phyloP scores from a whole-genome alignment of 495 filamentous ascomycete genomes.

The Xylaria cubensis region DNA sequence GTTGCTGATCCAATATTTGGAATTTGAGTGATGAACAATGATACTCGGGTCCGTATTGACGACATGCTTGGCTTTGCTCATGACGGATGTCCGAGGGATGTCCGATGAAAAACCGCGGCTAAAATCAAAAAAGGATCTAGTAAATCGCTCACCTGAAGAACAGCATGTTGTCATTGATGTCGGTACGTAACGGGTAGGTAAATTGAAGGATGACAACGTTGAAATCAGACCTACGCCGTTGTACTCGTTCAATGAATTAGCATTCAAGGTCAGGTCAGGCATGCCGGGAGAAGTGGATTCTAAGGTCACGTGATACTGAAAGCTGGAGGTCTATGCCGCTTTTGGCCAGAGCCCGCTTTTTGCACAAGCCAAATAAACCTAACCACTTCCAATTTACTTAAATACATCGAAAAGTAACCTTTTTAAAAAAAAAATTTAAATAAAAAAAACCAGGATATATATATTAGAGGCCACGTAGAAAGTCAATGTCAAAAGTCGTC shows the following conservation, averaged over 20 bases:
- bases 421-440: too few relatives aligned
- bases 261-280: neutral
- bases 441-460: too few relatives aligned
- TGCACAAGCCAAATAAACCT: neutral
- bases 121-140: neutral
- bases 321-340: neutral
- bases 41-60: neutral
- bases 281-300: slow-evolving; percentile 15
- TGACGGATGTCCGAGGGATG: neutral
- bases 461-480: too few relatives aligned
- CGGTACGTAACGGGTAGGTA: neutral
- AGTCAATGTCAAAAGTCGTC: too few relatives aligned
- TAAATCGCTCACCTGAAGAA: slow-evolving; percentile 27
- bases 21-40: neutral
- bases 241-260: slow-evolving; percentile 4
- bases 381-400: too few relatives aligned
- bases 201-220: neutral
- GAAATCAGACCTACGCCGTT: neutral
- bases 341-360: neutral
- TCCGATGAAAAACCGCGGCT: neutral
- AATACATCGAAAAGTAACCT: too few relatives aligned
- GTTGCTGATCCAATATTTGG: neutral
- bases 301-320: slow-evolving; percentile 13
- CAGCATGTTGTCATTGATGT: slow-evolving; percentile 24
- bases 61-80: neutral